Conservation (phyloP, 768 basidiomycete genomes). For the Phaeolepiota aurea region DNA sequence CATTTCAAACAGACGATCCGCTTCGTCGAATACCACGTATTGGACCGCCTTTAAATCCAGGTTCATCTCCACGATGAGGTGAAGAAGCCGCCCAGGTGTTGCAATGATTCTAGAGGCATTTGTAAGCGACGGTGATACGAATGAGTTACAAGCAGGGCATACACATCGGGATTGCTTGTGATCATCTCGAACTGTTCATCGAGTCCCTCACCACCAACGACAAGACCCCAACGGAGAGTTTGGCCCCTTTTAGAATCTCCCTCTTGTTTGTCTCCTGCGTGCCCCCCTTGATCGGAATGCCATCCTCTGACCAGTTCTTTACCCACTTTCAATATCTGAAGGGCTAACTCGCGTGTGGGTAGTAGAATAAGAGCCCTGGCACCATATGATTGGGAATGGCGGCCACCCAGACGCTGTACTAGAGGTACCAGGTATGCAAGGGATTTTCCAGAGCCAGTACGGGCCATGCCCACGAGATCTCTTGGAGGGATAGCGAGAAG, state of each 20-base stretch:
- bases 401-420: slow-evolving; percentile 75
- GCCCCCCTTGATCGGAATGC: slow-evolving; percentile 49
- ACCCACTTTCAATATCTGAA: slow-evolving; percentile 91
- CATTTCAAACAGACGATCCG: slow-evolving; percentile 97
- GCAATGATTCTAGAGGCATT: slow-evolving; percentile 72
- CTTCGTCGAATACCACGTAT: slow-evolving; percentile 95
- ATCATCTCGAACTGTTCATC: slow-evolving; percentile 97
- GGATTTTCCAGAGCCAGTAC: slow-evolving; percentile 97
- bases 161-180: slow-evolving; percentile 92
- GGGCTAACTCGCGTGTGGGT: slow-evolving; percentile 88
- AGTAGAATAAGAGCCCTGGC: slow-evolving; percentile 83
- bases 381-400: slow-evolving; percentile 74
- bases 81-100: slow-evolving; percentile 95
- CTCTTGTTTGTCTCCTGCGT: slow-evolving; percentile 67
- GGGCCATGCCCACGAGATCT: slow-evolving; percentile 96
- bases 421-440: slow-evolving; percentile 94
- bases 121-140: slow-evolving; percentile 7
- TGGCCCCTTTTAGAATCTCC: slow-evolving; percentile 51
- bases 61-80: slow-evolving; percentile 95
- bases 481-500: slow-evolving; percentile 78
- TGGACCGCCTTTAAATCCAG: slow-evolving; percentile 81
- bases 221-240: slow-evolving; percentile 79
- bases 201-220: slow-evolving; percentile 93
- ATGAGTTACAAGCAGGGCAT: slow-evolving; percentile 27
- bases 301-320: slow-evolving; percentile 89